Base-by-base conservation (phyloP, 2,329 filamentous ascomycete species). In the Ophiostoma australiae region DNA sequence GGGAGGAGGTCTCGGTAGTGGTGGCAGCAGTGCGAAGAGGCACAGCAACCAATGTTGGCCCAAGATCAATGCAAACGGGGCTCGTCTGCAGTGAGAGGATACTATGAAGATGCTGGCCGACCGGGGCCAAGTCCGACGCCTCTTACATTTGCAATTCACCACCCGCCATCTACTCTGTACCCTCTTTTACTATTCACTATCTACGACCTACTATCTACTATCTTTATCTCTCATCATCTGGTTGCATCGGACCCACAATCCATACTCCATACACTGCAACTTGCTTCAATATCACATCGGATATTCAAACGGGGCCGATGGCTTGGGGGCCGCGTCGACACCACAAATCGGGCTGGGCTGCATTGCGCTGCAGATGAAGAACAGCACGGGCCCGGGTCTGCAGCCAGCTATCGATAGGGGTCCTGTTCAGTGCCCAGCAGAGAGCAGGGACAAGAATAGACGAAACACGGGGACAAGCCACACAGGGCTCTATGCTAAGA, bases 381-480 rank as follows among this genome's bases (percentile, higher is more conserved):
- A 4, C 6, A 7, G 17, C 5, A 7, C 44, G 17, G 44, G 44
- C 6, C 44, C 17, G 44, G 17, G 6, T 48, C 44, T 48, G 13
- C 13, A 39, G 37, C 27, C 1, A 48, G 20, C 7, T n/a, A 48
- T 48, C 17, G 15, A 48, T 48, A 48, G 20, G 44, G 7, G 44
- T 48, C 44, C 20, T 20, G 44, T 48, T n/a, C 17, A 48, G 41
- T 13, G 41, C 41, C 3, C 41, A 13, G 41, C 48, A 8, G 20
- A 1, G 48, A 55, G 48, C 10, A 48, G 1, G 13, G 10, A 58
- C 52, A 23, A 27, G 23, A 58, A 58, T 58, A 58, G 52, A 58
- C n/a, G 23, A 58, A 58, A 58, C 52, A 58, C 52, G 52, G 17
- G 52, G 52, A 58, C 52, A 58, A 58, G 11, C 52, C 52, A 58